A percentile compares a stretch with the other conserved stretches of the same genome.
These are phyloP conservation scores for Globisporangium cederbergense DNA, from an alignment of 352 stramenopile genomes.

Conservation along the genomic window DNA sequence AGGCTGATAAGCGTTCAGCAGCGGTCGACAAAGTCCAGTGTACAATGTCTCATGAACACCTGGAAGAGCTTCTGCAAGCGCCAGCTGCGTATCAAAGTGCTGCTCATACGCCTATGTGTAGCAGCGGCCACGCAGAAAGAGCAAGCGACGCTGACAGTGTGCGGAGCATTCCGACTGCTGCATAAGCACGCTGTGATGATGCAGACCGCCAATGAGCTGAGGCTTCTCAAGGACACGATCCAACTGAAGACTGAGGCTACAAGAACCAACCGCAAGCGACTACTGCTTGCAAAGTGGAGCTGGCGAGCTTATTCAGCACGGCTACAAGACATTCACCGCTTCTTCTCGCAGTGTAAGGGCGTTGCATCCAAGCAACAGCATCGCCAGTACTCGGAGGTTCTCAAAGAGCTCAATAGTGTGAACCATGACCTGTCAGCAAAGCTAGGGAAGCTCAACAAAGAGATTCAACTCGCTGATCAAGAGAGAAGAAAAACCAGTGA, in stretches of 20 bases:
- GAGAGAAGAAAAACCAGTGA: neutral
- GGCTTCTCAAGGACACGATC: neutral
- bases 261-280: neutral
- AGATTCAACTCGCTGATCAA: slow-evolving; percentile 1
- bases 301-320: slow-evolving; percentile 48
- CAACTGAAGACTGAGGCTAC: neutral
- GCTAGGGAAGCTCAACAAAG: neutral
- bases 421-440: neutral
- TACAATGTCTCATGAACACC: neutral
- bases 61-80: slow-evolving; percentile 8
- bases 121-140: neutral
- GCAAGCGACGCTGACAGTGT: slow-evolving; percentile 4
- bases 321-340: slow-evolving; percentile 29
- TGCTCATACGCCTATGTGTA: slow-evolving; percentile 8
- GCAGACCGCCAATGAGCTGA: neutral
- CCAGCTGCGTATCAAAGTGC: neutral
- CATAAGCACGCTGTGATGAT: neutral
- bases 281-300: slow-evolving; percentile 36
- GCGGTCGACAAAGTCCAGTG: neutral
- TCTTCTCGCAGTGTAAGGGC: slow-evolving; percentile 28
- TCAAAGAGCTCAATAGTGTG: slow-evolving; percentile 5
- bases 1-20: slow-evolving; percentile 5
- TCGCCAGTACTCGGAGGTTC: neutral
- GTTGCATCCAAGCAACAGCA: neutral
- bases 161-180: slow-evolving; percentile 9